Evolutionary conservation across 2,329 filamentous ascomycete species (phyloP), one percentile per base, ranked within the genome.

Genomic region (Raffaelea ambrosiae): DNA sequence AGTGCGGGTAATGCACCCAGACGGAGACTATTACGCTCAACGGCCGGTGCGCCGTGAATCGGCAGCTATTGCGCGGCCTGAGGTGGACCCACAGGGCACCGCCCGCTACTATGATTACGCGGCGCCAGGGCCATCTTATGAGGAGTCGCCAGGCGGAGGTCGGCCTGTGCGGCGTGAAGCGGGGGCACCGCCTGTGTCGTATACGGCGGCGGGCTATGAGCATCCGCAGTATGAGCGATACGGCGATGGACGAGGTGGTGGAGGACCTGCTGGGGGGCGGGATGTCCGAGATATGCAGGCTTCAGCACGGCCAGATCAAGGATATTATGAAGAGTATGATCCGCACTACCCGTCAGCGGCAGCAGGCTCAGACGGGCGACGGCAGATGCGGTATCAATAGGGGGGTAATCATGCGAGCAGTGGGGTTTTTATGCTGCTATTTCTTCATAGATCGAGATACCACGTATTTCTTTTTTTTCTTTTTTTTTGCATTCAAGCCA

Each of bases 21-120:
- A 66, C 19, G 71, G 72, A 11, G 64, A 71, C 43, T 76, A 74
- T 51, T 67, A 69, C 50, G 64, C 74, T 46, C 64, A 66, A 36
- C 65, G 69, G 23, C 70, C 70, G 4, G 53, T 57, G 7, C 57
- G 49, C 3, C 52, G 47, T 19, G 53, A 54, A 42, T 53, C 51
- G 14, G 8, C 14, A 3, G 22, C n/a, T 13, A 29, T n/a, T 2
- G 36, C 38, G n/a, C 46, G 40, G n/a, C n/a, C n/a, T n/a, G n/a
- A n/a, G n/a, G n/a, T n/a, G n/a, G n/a, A n/a, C n/a, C n/a, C n/a
- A n/a, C n/a, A n/a, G n/a, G n/a, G n/a, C n/a, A n/a, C n/a, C n/a
- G n/a, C n/a, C n/a, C n/a, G n/a, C n/a, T n/a, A n/a, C n/a, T n/a
- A n/a, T n/a, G 20, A 51, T 29, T 49, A 35, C 55, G 44, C 41